Conservation (phyloP, 2,329 filamentous ascomycete genomes). For the Talaromyces sp. region DNA sequence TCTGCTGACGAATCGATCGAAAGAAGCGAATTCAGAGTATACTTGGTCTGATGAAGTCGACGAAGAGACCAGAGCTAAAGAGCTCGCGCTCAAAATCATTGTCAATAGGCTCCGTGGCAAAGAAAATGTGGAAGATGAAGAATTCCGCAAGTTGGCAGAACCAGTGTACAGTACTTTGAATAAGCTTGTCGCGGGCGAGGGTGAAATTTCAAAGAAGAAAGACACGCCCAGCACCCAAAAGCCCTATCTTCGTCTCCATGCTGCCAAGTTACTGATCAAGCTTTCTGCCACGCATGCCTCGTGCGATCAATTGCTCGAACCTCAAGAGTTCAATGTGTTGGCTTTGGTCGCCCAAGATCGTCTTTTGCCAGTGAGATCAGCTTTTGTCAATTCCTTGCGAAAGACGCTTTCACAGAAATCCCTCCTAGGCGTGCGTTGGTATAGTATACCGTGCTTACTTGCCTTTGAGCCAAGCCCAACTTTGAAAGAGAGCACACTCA, state of each 20-base stretch:
- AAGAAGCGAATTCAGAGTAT: constrained; percentile 47
- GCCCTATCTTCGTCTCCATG: constrained; percentile 72
- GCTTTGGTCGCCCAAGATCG: constrained; percentile 76
- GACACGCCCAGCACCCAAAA: constrained; percentile 74
- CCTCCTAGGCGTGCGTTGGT: constrained; percentile 80
- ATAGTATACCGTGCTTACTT: constrained; percentile 81
- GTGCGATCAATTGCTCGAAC: constrained; percentile 65
- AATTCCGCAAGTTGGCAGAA: constrained; percentile 50
- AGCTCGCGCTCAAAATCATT: constrained; percentile 74
- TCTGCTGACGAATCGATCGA: constrained; percentile 62
- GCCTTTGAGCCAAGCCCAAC: constrained; percentile 79
- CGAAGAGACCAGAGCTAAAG: constrained; percentile 76
- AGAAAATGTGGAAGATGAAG: constrained; percentile 40
- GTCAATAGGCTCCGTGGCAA: constrained; percentile 76
- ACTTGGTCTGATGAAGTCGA: constrained; percentile 69
- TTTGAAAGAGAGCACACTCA: constrained; percentile 69
- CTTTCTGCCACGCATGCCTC: constrained; percentile 70
- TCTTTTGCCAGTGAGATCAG: constrained; percentile 64
- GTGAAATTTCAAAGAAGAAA: constrained; percentile 70
- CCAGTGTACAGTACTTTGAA: constrained; percentile 75
- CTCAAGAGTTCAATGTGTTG: constrained; percentile 72
- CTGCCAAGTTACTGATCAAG: constrained; percentile 76
- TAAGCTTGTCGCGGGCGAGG: constrained; percentile 66
- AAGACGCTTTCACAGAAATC: constrained; percentile 51
- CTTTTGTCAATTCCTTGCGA: constrained; percentile 79